Evolutionary conservation across 2,329 filamentous ascomycete genomes (phyloP).

Genomic region (Periconia digitata): DNA sequence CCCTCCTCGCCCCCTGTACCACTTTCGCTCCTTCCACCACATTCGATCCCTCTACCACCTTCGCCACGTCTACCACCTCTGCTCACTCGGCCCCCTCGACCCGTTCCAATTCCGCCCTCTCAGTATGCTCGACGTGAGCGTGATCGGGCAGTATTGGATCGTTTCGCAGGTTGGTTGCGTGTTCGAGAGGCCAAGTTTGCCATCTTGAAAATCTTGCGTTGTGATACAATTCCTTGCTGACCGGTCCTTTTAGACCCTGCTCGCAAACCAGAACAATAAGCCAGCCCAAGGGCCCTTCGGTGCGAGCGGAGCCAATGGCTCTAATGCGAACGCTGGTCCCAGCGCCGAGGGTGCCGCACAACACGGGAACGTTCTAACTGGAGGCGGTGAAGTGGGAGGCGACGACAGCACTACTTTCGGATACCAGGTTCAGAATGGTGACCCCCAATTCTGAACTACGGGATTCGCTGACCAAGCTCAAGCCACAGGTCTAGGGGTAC

Average conservation of each 20-base stretch:
- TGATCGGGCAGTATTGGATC: no score
- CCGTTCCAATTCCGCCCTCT: no score
- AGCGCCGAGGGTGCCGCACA: slow-evolving; percentile 40
- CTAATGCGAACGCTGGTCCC: slow-evolving; percentile 37
- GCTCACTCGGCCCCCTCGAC: no score
- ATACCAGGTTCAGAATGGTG: slow-evolving; percentile 45
- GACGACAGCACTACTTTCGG: slow-evolving; percentile 45
- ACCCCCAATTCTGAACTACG: slow-evolving; percentile 40
- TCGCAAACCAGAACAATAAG: slow-evolving; percentile 65
- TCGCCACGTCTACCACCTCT: no score
- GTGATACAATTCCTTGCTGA: slow-evolving; percentile 38
- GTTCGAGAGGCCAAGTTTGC: no score
- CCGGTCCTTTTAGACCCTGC: slow-evolving; percentile 65
- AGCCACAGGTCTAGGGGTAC: not conserved
- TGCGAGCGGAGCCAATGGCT: slow-evolving; percentile 24
- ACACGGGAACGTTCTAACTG: slow-evolving; percentile 48
- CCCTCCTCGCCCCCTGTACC: no score
- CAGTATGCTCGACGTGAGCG: no score
- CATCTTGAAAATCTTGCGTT: no score
- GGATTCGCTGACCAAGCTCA: slow-evolving; percentile 18
- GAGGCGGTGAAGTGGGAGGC: slow-evolving; percentile 47
- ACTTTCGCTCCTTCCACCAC: no score
- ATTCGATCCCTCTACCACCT: no score
- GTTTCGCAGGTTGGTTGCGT: no score
- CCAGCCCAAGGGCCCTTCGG: slow-evolving; percentile 49